phyloP scores from a whole-genome alignment of 306 rosid genomes.

The Casuarina equisetifolia region DNA sequence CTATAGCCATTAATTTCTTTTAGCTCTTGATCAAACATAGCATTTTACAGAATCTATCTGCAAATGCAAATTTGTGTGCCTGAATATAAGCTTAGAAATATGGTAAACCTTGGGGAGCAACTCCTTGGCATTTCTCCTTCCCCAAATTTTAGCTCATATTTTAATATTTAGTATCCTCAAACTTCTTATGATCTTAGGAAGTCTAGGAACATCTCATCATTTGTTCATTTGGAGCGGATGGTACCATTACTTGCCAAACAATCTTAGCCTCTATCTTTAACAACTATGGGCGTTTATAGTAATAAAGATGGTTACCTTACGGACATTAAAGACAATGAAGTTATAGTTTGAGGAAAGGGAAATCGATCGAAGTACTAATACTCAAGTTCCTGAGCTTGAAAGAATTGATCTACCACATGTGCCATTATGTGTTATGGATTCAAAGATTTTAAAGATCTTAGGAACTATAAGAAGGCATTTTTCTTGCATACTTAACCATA shows the following conservation, averaged over 20 bases:
- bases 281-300: constrained; percentile 53
- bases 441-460: constrained; percentile 80
- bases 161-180: constrained; percentile 70
- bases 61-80: constrained; percentile 85
- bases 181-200: constrained; percentile 64
- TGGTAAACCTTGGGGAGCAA: constrained; percentile 69
- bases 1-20: background rate
- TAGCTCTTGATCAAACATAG: background rate
- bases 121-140: constrained; percentile 69
- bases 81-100: constrained; percentile 84
- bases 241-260: constrained; percentile 75
- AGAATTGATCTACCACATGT: constrained; percentile 50
- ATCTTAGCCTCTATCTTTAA: constrained; percentile 83
- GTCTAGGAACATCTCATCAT: constrained; percentile 57
- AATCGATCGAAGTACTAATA: constrained; percentile 32
- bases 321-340: constrained; percentile 58
- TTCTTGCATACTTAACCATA: constrained; percentile 87
- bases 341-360: constrained; percentile 64
- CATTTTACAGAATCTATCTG: constrained; percentile 77
- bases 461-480: constrained; percentile 66
- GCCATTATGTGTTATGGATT: constrained; percentile 83
- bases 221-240: constrained; percentile 73
- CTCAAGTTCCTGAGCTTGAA: constrained; percentile 40
- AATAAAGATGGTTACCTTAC: constrained; percentile 51
- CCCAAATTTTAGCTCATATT: constrained; percentile 61